phyloP scores from a whole-genome alignment of 2,329 filamentous ascomycete genomes.

The Diaporthe humulicola region DNA sequence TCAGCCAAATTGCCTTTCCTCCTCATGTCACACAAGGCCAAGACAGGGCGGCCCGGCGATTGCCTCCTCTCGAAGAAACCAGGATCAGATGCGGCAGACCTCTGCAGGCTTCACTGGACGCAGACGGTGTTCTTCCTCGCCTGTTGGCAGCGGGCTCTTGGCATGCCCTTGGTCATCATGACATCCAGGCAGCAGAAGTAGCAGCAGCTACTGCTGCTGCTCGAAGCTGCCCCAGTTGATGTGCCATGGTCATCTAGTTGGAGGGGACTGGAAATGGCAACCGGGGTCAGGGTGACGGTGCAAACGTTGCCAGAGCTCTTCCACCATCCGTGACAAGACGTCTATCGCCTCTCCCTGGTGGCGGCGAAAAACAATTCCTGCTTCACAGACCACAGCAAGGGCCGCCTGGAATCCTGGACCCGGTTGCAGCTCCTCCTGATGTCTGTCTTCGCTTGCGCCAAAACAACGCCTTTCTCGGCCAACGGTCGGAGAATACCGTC shows the following conservation, averaged over 20 bases:
- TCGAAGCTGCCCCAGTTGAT: neutral
- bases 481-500: slow-evolving; percentile 6
- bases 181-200: neutral
- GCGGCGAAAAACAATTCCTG: neutral
- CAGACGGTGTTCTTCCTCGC: neutral
- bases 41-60: neutral
- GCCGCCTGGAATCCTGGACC: neutral
- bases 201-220: too few species aligned
- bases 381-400: neutral
- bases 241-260: neutral
- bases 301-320: slow-evolving; percentile 2
- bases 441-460: neutral
- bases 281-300: neutral
- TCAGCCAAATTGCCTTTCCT: neutral
- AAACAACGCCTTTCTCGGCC: neutral
- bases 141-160: slow-evolving; percentile 11
- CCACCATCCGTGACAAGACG: neutral
- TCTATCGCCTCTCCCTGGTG: neutral
- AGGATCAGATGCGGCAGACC: slow-evolving; percentile 10
- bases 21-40: slow-evolving; percentile 2
- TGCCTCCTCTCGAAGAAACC: neutral
- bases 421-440: neutral
- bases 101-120: slow-evolving; percentile 20
- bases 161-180: slow-evolving; percentile 9
- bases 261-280: too few species aligned